A percentile compares a stretch with the other conserved stretches of the same genome.
Conservation (phyloP, 1,284 basidiomycete species). For the Irpex sp. region DNA sequence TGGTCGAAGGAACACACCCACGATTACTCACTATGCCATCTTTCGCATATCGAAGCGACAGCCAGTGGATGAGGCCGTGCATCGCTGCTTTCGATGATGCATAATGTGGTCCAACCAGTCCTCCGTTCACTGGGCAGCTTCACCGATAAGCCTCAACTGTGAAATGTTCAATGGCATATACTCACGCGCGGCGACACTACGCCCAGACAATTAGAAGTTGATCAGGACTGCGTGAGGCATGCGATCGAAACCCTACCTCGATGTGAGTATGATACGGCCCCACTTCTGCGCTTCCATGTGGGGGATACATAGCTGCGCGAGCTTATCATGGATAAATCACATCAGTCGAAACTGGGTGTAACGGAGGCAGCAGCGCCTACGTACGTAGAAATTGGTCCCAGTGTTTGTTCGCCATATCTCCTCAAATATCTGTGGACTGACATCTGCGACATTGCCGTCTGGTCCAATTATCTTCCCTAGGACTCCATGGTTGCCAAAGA, state of each 20-base stretch:
- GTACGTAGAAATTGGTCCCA: conserved; percentile 40
- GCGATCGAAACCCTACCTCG: conserved; percentile 33
- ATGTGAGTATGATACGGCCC: conserved; percentile 48
- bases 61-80: conserved; percentile 53
- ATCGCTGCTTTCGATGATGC: conserved; percentile 54
- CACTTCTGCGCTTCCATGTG: conserved; percentile 47
- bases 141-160: not conserved
- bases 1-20: no score
- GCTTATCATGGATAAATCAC: conserved; percentile 22
- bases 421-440: conserved; percentile 45
- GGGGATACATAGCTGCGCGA: conserved; percentile 48
- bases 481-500: conserved; percentile 50
- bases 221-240: not conserved
- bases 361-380: conserved; percentile 8
- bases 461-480: conserved; percentile 40
- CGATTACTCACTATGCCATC: conserved; percentile 42
- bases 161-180: not conserved
- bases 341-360: not conserved
- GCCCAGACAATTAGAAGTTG: conserved; percentile 2
- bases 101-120: conserved; percentile 53
- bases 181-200: conserved; percentile 33
- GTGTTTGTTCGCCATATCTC: conserved; percentile 45
- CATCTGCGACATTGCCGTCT: conserved; percentile 40
- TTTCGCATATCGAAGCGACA: conserved; percentile 48
- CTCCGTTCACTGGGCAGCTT: conserved; percentile 35